Base-by-base conservation (phyloP, 1,284 basidiomycete species). In the Chalciporus piperatoides region DNA sequence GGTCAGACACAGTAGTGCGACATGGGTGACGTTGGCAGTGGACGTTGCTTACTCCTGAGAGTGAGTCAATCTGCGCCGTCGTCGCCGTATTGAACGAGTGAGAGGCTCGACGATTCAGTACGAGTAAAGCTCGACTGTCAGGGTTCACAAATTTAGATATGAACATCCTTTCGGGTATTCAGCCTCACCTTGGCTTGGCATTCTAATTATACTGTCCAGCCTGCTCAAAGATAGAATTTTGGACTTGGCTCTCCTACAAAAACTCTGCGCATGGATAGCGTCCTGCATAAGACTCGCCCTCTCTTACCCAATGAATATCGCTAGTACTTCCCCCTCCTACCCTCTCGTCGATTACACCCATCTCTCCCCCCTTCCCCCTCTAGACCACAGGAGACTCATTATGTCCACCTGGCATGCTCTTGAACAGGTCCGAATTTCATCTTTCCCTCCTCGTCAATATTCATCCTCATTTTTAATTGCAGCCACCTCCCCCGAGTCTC, bases 401-500 rank as follows among this genome's bases (percentile, higher is more conserved):
- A 62, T 70, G 42, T 71, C 77, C 19, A 71, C 75, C 23, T 74
- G 72, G 68, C 72, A 75, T 19, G 57, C 72, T 47, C 62, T 79
- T 42, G 75, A 80, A 44, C 77, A 78, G 71, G 78, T 78, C 61
- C 50, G 19, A 19, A 19, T 19, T 7, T 21, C 15, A 21, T 8
- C 24, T 36, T 35, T 36, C 15, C 23, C 21, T 11, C 19, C 28
- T 15, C n/a, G 4, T n/a, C 17, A 12, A 15, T 27, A 27, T 32
- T n/a, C 21, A 24, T 46, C 36, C 55, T 68, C 59, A 62, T 41
- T 42, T 4, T 39, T 44, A 3, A 27, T 37, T 25, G 3, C 54
- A 89, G 84, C 63, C 80, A 6, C 77, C 90, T 15, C 88, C 92
- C 2, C 90, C 92, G 0, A 84, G 75, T 54, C 75, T 95, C 43